Conservation (phyloP, 2,329 filamentous ascomycete species). For the Hirsutella thompsonii region DNA sequence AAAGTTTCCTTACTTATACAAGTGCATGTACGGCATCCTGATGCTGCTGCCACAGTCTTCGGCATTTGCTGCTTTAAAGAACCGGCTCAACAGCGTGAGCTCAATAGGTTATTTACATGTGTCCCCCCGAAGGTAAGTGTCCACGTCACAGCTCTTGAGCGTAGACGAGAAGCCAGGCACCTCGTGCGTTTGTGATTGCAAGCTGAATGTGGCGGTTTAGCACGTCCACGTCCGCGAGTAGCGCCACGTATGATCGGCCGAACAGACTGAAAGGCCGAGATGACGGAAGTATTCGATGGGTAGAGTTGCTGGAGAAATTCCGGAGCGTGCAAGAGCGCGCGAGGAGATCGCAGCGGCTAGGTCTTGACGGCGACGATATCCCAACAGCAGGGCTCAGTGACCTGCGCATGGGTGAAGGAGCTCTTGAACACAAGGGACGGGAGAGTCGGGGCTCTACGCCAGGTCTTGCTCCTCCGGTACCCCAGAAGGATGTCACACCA, state of each 20-base stretch:
- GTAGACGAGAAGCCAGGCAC: too few relatives aligned
- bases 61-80: constrained; percentile 92
- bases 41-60: constrained; percentile 98
- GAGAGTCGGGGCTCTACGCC: constrained; percentile 20
- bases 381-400: constrained; percentile 30
- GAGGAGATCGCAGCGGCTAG: constrained; percentile 52
- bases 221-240: constrained; percentile 34
- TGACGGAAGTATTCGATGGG: constrained; percentile 79
- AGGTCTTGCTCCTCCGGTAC: constrained; percentile 24
- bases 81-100: constrained; percentile 90
- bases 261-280: constrained; percentile 73
- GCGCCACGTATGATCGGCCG: constrained; percentile 53
- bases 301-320: constrained; percentile 89
- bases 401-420: constrained; percentile 26
- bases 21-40: constrained; percentile 89
- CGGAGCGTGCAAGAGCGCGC: constrained; percentile 80
- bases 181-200: neutral
- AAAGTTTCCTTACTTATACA: constrained; percentile 88
- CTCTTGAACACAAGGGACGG: constrained; percentile 26
- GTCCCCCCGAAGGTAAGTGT: constrained; percentile 58
- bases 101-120: constrained; percentile 92
- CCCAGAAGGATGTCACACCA: constrained; percentile 35
- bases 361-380: constrained; percentile 36
- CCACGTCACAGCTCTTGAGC: neutral
- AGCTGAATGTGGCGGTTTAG: constrained; percentile 10